These are phyloP conservation scores for Rhizopogon salebrosus DNA, from an alignment of 768 basidiomycete species.

Conservation along the genomic window DNA sequence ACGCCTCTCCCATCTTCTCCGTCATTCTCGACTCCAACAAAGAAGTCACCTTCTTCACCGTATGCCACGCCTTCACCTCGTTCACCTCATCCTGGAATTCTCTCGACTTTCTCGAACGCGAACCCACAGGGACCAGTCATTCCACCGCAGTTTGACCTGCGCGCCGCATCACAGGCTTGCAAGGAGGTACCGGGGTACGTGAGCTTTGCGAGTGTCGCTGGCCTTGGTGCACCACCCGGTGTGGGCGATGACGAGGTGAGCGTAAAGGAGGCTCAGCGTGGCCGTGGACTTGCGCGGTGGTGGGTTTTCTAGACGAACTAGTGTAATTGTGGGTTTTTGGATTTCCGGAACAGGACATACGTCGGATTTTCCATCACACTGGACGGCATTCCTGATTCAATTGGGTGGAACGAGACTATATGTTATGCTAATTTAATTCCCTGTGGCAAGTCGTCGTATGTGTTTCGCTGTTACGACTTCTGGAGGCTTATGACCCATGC, in stretches of 20 bases:
- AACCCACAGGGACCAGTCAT: slow-evolving; percentile 22
- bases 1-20: slow-evolving; percentile 27
- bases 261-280: slow-evolving; percentile 15
- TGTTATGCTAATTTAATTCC: slow-evolving; percentile 1
- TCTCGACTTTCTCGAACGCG: not conserved
- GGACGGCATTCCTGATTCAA: not conserved
- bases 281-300: slow-evolving; percentile 27
- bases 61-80: not conserved
- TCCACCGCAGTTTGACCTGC: slow-evolving; percentile 53
- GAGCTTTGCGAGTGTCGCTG: slow-evolving; percentile 62
- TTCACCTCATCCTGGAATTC: slow-evolving; percentile 11
- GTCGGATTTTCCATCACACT: not conserved
- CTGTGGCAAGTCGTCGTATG: too few relatives aligned
- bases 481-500: slow-evolving; percentile 3
- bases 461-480: too few relatives aligned
- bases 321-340: not conserved
- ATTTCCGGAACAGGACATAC: not conserved
- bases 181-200: slow-evolving; percentile 58
- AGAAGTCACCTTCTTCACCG: slow-evolving; percentile 6
- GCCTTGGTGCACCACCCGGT: slow-evolving; percentile 56
- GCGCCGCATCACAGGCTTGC: slow-evolving; percentile 54
- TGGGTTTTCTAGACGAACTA: slow-evolving; percentile 20
- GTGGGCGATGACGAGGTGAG: slow-evolving; percentile 29
- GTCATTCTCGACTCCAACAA: slow-evolving; percentile 26
- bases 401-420: not conserved